Conservation (phyloP, 148 eudicot genomes). For the Spergularia marina region DNA sequence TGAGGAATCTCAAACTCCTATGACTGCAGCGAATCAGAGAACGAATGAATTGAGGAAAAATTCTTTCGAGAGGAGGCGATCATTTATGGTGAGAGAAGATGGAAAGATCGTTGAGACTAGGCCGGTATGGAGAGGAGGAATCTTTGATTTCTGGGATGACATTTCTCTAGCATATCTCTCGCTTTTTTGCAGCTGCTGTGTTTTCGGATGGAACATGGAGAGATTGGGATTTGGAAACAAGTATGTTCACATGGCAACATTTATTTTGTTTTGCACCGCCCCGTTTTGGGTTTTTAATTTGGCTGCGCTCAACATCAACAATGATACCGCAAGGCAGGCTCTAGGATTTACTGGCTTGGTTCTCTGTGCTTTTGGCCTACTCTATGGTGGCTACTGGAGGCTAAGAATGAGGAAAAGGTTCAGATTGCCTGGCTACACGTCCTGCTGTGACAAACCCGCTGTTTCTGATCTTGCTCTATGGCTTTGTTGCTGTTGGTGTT, state of each 20-base stretch:
- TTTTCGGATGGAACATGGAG: slow-evolving; percentile 98
- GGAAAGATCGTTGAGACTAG: slow-evolving; percentile 38
- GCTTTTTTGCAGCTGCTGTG: slow-evolving; percentile 77
- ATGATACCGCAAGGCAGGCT: slow-evolving; percentile 57
- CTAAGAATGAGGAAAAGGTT: slow-evolving; percentile 90
- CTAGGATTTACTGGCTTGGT: slow-evolving; percentile 68
- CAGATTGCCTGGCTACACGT: slow-evolving; percentile 59
- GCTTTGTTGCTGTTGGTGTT: slow-evolving; percentile 96
- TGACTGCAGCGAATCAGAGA: slow-evolving; percentile 25
- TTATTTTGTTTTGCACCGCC: slow-evolving; percentile 83
- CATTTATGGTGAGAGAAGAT: slow-evolving; percentile 64
- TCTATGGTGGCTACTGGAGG: slow-evolving; percentile 97
- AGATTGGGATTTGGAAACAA: slow-evolving; percentile 89
- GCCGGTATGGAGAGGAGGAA: slow-evolving; percentile 76
- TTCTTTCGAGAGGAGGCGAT: slow-evolving; percentile 52
- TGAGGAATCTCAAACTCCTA: slow-evolving; percentile 62
- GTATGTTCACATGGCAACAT: slow-evolving; percentile 89
- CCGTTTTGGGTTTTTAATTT: slow-evolving; percentile 87
- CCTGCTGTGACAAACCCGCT: slow-evolving; percentile 65
- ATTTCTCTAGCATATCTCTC: slow-evolving; percentile 76
- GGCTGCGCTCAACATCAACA: slow-evolving; percentile 76
- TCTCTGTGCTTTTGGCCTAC: slow-evolving; percentile 76
- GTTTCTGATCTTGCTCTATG: slow-evolving; percentile 69
- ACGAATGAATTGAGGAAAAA: slow-evolving; percentile 28
- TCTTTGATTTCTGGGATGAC: slow-evolving; percentile 87